Percentiles rank a stretch among this genome's conserved stretches.
Evolutionary conservation across 345 rosid genomes (phyloP).

Genomic region (Triadica sebifera): DNA sequence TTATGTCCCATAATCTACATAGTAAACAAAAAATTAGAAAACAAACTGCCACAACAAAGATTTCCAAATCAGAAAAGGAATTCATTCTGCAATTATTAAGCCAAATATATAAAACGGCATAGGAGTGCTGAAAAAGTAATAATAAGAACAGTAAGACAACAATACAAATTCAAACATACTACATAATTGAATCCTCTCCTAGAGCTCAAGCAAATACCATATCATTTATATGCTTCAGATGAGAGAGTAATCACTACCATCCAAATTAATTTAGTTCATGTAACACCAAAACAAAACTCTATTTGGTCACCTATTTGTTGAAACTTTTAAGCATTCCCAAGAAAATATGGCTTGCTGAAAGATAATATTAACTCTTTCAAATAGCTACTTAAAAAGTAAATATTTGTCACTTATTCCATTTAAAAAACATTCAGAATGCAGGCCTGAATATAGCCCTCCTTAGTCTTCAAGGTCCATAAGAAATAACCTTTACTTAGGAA

Average conservation of each 20-base stretch:
- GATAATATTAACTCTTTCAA: background rate
- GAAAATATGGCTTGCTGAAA: background rate
- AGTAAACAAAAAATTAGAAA: conserved; percentile 6
- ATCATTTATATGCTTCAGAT: background rate
- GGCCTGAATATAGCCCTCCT: background rate
- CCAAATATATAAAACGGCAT: background rate
- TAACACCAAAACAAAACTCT: background rate
- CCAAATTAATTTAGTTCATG: background rate
- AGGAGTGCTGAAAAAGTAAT: background rate
- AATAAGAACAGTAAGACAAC: background rate
- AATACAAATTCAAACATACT: background rate
- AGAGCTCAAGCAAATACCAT: background rate
- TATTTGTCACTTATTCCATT: background rate
- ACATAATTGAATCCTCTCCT: background rate
- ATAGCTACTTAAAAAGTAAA: background rate
- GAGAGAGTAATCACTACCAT: background rate
- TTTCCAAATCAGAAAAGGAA: background rate
- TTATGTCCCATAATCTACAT: conserved; percentile 81
- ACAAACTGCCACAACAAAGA: background rate
- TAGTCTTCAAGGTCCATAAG: background rate
- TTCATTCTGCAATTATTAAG: background rate
- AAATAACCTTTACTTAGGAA: background rate
- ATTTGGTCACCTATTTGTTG: background rate
- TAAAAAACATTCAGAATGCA: background rate
- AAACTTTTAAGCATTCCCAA: background rate